Percentiles rank a stretch among this genome's conserved stretches.
Evolutionary conservation across 73 alveolate genomes (phyloP).

Genomic region (Paraurostyla sp.): DNA sequence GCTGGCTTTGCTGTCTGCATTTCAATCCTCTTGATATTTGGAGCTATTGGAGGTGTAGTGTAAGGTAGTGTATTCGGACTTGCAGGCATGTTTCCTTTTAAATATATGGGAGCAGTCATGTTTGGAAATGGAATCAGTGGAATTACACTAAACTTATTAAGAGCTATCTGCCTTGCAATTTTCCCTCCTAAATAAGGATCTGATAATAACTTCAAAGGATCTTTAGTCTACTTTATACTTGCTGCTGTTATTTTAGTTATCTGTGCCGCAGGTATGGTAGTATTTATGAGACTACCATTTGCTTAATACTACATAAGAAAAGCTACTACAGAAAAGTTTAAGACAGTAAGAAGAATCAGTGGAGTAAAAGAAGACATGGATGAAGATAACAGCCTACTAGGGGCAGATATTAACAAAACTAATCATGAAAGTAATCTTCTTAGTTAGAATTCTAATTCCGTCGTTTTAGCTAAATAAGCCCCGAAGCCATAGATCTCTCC

Average conservation of each 20-base stretch:
- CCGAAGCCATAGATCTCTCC: slow-evolving; percentile 15
- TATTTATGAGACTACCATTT: slow-evolving; percentile 17
- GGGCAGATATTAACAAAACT: slow-evolving; percentile 39
- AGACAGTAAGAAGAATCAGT: slow-evolving; percentile 35
- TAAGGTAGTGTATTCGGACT: slow-evolving; percentile 74
- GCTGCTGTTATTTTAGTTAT: slow-evolving; percentile 61
- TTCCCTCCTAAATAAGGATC: slow-evolving; percentile 64
- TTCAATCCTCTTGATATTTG: slow-evolving; percentile 53
- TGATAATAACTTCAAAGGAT: slow-evolving; percentile 63
- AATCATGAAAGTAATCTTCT: background rate
- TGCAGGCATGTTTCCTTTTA: slow-evolving; percentile 76
- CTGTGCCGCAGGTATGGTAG: slow-evolving; percentile 52
- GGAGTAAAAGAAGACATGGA: slow-evolving; percentile 18
- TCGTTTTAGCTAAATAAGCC: no score
- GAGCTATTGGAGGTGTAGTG: slow-evolving; percentile 63
- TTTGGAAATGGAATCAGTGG: slow-evolving; percentile 79
- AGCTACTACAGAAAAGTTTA: slow-evolving; percentile 1
- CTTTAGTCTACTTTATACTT: slow-evolving; percentile 64
- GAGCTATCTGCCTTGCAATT: slow-evolving; percentile 58
- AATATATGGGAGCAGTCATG: slow-evolving; percentile 80
- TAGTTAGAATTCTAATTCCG: no score
- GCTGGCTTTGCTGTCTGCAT: slow-evolving; percentile 23
- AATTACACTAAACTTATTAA: slow-evolving; percentile 50
- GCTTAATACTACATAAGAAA: slow-evolving; percentile 22
- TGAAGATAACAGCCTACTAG: slow-evolving; percentile 10